Percentiles rank a stretch among this genome's conserved stretches.
phyloP scores from a whole-genome alignment of 2,329 filamentous ascomycete species.

The Pseudogymnoascus sp. region DNA sequence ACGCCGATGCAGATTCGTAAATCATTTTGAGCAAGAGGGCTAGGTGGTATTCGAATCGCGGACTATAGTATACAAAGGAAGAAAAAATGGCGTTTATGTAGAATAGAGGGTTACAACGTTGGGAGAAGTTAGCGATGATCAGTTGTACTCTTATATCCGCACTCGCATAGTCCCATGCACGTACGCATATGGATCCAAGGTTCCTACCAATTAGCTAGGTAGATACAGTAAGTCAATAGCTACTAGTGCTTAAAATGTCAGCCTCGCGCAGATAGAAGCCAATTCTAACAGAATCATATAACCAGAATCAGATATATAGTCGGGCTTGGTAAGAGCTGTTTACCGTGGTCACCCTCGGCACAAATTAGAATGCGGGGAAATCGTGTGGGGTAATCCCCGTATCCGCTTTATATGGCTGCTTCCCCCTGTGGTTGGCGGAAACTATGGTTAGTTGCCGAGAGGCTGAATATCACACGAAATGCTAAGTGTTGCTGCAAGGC shows the following conservation, averaged over 20 bases:
- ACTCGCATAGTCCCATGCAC: not conserved
- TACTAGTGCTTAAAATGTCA: not conserved
- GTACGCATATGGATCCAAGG: not conserved
- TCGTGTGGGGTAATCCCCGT: not conserved
- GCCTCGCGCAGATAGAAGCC: not conserved
- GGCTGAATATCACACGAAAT: not conserved
- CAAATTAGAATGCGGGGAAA: not conserved
- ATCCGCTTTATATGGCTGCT: not conserved
- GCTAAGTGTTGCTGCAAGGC: not conserved
- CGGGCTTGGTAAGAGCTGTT: not conserved
- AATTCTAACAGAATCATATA: slow-evolving; percentile 1
- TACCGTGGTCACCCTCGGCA: not conserved
- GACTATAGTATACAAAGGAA: not conserved
- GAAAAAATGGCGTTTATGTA: not conserved
- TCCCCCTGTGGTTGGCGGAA: not conserved
- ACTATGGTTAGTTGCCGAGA: not conserved
- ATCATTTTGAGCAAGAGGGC: not conserved
- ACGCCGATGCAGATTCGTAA: not conserved
- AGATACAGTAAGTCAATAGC: not conserved
- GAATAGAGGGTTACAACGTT: not conserved
- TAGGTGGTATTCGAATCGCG: not conserved
- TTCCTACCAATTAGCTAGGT: not conserved
- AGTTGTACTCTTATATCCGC: not conserved
- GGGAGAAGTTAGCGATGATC: not conserved
- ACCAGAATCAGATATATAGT: not conserved